These are phyloP conservation scores for Termitomyces sp. DNA, from an alignment of 768 basidiomycete genomes.

Conservation along the genomic window DNA sequence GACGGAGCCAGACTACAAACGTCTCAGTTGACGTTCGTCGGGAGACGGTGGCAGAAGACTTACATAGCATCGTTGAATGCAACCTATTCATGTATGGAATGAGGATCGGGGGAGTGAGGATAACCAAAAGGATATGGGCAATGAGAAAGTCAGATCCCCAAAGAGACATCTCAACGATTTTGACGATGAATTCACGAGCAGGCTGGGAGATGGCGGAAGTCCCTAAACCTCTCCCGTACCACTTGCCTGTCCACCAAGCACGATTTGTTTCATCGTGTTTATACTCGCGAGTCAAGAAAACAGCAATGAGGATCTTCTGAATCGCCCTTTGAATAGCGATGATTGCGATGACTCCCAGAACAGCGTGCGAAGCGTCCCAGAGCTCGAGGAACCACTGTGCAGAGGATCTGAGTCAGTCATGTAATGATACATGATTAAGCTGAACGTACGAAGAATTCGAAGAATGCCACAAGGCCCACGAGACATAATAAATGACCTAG, in stretches of 20 bases:
- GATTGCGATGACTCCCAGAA: conserved; percentile 87
- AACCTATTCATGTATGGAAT: conserved; percentile 86
- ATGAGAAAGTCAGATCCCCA: conserved; percentile 96
- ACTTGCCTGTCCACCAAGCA: conserved; percentile 99
- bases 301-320: conserved; percentile 91
- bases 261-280: conserved; percentile 98
- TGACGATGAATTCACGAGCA: conserved; percentile 95
- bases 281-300: conserved; percentile 94
- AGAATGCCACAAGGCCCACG: conserved; percentile 83
- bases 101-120: conserved; percentile 79
- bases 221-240: conserved; percentile 94
- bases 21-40: neutral
- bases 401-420: conserved; percentile 20
- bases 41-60: conserved; percentile 24
- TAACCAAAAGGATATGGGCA: conserved; percentile 79
- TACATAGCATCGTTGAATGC: conserved; percentile 93
- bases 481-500: conserved; percentile 82
- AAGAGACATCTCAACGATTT: conserved; percentile 96
- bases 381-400: conserved; percentile 91
- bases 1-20: conserved; percentile 86
- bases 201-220: conserved; percentile 89
- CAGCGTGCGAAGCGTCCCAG: conserved; percentile 96
- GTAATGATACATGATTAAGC: conserved; percentile 14
- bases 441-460: conserved; percentile 90
- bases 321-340: conserved; percentile 89